Conservation (phyloP, 1,284 basidiomycete species). For the Filobasidium uniguttulatum region DNA sequence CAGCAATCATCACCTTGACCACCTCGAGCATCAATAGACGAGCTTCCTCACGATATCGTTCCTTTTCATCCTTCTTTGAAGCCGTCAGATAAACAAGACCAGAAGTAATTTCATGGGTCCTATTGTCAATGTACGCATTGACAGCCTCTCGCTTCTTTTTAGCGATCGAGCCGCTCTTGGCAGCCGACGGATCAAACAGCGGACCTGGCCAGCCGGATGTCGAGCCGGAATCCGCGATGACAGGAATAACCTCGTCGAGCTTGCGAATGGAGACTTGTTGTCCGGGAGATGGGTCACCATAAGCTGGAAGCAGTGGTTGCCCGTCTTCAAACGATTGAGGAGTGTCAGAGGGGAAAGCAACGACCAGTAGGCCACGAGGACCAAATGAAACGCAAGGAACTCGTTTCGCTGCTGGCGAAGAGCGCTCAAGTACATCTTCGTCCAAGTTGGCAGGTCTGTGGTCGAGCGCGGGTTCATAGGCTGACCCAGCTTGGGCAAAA, state of each 20-base stretch:
- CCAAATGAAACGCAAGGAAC: conserved; percentile 76
- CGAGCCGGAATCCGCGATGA: conserved; percentile 49
- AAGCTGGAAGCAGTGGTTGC: conserved; percentile 45
- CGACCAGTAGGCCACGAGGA: conserved; percentile 71
- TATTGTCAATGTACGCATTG: conserved; percentile 57
- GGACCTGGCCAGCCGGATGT: conserved; percentile 65
- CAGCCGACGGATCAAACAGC: conserved; percentile 58
- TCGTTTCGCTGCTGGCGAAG: conserved; percentile 43
- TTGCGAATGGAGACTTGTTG: conserved; percentile 54
- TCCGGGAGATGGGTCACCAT: conserved; percentile 44
- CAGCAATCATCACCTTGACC: conserved; percentile 63
- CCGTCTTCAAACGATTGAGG: conserved; percentile 55
- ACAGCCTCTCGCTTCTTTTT: conserved; percentile 77
- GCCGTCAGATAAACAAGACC: conserved; percentile 58
- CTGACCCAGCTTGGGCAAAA: not conserved
- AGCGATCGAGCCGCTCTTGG: conserved; percentile 45
- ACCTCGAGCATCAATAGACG: conserved; percentile 62
- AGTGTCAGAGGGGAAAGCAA: conserved; percentile 66
- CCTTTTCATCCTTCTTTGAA: conserved; percentile 36
- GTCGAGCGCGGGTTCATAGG: conserved; percentile 8
- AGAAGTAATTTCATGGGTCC: conserved; percentile 59
- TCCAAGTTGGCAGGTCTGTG: not conserved
- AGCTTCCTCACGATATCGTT: conserved; percentile 54
- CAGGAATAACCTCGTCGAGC: conserved; percentile 54
- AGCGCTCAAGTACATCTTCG: conserved; percentile 68